These are phyloP conservation scores for Aspergillus saccharolyticus DNA, from an alignment of 495 filamentous ascomycete genomes.

Conservation along the genomic window DNA sequence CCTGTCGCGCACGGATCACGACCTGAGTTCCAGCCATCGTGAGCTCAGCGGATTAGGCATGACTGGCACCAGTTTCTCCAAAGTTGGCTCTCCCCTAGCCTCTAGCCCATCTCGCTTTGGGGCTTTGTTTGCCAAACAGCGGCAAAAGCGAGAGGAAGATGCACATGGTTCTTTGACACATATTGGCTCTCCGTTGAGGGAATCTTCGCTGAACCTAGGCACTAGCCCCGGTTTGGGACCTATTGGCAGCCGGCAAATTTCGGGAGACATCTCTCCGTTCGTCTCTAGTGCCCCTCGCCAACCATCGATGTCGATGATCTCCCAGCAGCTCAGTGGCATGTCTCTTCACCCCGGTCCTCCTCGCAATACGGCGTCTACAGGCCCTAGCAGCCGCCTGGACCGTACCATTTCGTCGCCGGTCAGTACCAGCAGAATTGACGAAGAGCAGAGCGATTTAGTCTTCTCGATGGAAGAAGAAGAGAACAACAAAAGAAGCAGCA, in stretches of 20 bases:
- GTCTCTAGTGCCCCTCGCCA: conserved; percentile 63
- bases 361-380: conserved; percentile 33
- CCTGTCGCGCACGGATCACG: conserved; percentile 66
- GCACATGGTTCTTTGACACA: conserved; percentile 65
- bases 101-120: conserved; percentile 86
- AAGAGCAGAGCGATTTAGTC: conserved; percentile 65
- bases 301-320: conserved; percentile 61
- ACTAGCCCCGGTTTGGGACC: conserved; percentile 64
- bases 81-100: conserved; percentile 74
- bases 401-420: conserved; percentile 43
- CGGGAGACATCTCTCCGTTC: conserved; percentile 58
- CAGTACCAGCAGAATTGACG: conserved; percentile 64
- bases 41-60: conserved; percentile 59
- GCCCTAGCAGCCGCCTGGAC: conserved; percentile 33
- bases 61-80: conserved; percentile 56
- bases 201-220: conserved; percentile 57
- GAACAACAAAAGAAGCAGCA: conserved; percentile 41
- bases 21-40: conserved; percentile 55
- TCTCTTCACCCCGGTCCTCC: conserved; percentile 44
- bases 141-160: conserved; percentile 71
- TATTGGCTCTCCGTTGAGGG: conserved; percentile 89
- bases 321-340: conserved; percentile 57
- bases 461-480: conserved; percentile 77
- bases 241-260: conserved; percentile 41
- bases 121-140: conserved; percentile 69